These are phyloP conservation scores for Eucalyptus cloeziana DNA, from an alignment of 345 rosid genomes.

Conservation along the genomic window DNA sequence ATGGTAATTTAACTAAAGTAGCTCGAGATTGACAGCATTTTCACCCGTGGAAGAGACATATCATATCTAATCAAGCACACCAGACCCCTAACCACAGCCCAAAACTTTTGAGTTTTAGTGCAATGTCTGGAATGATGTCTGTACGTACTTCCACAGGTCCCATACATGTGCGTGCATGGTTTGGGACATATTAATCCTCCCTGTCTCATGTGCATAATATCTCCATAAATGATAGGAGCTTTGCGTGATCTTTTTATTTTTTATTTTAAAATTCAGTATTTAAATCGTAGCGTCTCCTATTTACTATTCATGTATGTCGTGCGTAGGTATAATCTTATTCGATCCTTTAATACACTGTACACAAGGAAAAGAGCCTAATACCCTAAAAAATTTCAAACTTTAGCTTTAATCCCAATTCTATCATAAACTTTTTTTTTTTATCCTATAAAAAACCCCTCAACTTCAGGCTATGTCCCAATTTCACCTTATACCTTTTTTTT, in stretches of 20 bases:
- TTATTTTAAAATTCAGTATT: neutral
- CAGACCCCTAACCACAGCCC: no score
- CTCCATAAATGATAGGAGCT: neutral
- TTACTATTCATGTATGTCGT: neutral
- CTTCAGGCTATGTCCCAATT: no score
- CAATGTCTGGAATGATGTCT: neutral
- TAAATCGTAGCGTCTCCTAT: neutral
- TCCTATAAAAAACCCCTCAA: no score
- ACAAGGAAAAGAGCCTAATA: no score
- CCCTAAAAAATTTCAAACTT: no score
- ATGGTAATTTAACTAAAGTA: no score
- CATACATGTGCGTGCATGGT: conserved; percentile 1
- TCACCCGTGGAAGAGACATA: no score
- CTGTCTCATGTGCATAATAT: neutral
- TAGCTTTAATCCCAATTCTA: no score
- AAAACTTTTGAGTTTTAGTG: neutral
- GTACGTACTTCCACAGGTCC: neutral
- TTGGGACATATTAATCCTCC: neutral
- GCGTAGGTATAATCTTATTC: neutral
- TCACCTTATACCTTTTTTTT: no score
- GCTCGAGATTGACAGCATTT: no score
- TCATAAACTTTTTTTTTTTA: no score
- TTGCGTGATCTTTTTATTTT: neutral
- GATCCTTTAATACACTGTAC: neutral
- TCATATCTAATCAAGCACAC: no score